Base-by-base conservation (phyloP, 345 rosid species). In the Rubroshorea leprosula region DNA sequence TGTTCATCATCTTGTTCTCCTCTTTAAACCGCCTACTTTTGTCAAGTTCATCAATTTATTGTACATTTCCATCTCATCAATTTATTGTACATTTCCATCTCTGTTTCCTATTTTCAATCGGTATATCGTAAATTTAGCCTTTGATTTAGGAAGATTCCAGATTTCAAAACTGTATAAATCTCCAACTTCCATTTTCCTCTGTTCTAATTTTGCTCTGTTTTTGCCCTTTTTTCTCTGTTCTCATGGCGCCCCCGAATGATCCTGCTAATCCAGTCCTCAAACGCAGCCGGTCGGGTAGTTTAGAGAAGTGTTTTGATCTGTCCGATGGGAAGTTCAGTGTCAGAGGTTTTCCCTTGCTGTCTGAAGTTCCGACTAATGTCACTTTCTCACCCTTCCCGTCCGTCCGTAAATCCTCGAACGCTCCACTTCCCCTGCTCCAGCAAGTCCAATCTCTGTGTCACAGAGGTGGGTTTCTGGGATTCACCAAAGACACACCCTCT, bases 381-480 rank as follows among this genome's bases (percentile, higher is more conserved):
- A 54, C 68, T 27, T 78, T 90, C 63, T 54, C 76, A 12, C 84
- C 86, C 5, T 87, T 82, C 51, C 39, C 68, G 10, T 58, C 83
- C 14, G 14, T 61, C 53, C 62, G 67, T 59, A 55, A 70, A 31
- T 43, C 71, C 64, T 74, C 84, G 0, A 81, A 83, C 60, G 87
- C 83, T 43, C 77, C 95, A 23, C 62, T 74, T 54, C 72, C 74
- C n/a, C 39, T 85, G 31, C 68, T 77, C 57, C 78, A 66, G 22
- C 76, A 83, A 15, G 89, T 77, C 58, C 70, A 65, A 49, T 71
- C 81, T 66, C 46, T 64, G 58, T 73, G 83, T 31, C 78, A 70
- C 71, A 79, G 52, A 68, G 93, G 88, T 23, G 88, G 85, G 8
- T 87, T 90, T 51, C 56, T 90, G 2, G 95, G 97, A 13, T 84